Evolutionary conservation across 2,329 filamentous ascomycete genomes (phyloP).

Genomic region (Fusarium graminum): DNA sequence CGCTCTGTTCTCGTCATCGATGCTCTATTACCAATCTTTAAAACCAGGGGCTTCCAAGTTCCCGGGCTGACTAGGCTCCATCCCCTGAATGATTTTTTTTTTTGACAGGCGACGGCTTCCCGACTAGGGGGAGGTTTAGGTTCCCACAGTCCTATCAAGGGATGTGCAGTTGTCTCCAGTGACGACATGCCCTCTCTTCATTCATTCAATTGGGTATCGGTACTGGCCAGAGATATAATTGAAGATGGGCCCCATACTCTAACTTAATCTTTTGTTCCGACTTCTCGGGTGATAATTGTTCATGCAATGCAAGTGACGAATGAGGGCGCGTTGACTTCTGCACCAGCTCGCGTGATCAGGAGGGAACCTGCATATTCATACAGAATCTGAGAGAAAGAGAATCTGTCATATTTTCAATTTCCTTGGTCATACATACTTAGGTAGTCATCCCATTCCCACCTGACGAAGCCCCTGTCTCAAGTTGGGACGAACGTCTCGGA

Average conservation of each 20-base stretch:
- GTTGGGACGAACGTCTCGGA: slow-evolving; percentile 39
- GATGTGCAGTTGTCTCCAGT: slow-evolving; percentile 35
- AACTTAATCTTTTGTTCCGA: background rate
- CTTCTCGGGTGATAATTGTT: slow-evolving; percentile 3
- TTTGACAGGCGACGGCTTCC: slow-evolving; percentile 45
- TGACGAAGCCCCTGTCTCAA: slow-evolving; percentile 37
- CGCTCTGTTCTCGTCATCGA: slow-evolving; percentile 34
- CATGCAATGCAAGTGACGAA: slow-evolving; percentile 21
- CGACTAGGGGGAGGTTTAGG: slow-evolving; percentile 23
- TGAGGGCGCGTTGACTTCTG: slow-evolving; percentile 12
- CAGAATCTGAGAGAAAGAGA: slow-evolving; percentile 1
- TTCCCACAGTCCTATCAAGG: slow-evolving; percentile 35
- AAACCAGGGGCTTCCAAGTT: slow-evolving; percentile 36
- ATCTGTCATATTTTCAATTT: background rate
- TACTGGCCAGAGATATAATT: background rate
- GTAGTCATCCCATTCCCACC: slow-evolving; percentile 38
- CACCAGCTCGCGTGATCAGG: slow-evolving; percentile 26
- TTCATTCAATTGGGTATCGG: slow-evolving; percentile 14
- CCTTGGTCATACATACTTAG: slow-evolving; percentile 3
- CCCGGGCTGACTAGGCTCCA: slow-evolving; percentile 17
- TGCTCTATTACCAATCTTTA: slow-evolving; percentile 41
- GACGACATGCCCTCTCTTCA: slow-evolving; percentile 35
- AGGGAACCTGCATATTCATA: slow-evolving; percentile 31
- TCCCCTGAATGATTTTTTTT: slow-evolving; percentile 24
- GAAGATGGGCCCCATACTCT: background rate